Conservation (phyloP, 164 flowering plant species). For the Berberis vulgaris region DNA sequence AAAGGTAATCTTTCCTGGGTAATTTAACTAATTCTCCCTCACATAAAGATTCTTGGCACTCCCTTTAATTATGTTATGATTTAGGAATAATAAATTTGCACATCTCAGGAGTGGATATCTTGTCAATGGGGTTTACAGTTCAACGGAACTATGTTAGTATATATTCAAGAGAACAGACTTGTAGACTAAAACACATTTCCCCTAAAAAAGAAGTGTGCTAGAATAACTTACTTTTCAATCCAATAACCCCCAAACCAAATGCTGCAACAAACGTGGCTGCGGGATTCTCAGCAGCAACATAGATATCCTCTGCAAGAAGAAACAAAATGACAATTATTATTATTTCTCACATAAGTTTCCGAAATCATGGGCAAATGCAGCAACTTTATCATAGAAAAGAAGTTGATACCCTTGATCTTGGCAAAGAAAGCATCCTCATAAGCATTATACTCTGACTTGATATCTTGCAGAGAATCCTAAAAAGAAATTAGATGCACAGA, state of each 20-base stretch:
- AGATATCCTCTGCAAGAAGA: constrained; percentile 37
- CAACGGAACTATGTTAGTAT: no score
- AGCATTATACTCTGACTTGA: constrained; percentile 36
- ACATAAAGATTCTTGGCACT: no score
- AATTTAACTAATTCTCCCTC: no score
- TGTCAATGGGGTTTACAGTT: no score
- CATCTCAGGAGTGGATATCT: no score
- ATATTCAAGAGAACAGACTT: no score
- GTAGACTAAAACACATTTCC: no score
- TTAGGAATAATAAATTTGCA: no score
- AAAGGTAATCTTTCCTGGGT: no score
- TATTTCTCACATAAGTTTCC: background rate
- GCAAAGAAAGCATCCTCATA: constrained; percentile 56
- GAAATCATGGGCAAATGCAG: background rate
- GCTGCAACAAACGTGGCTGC: constrained; percentile 37
- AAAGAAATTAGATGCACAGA: background rate
- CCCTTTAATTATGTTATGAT: no score
- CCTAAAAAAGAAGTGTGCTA: background rate
- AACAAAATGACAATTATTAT: background rate
- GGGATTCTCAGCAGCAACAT: constrained; percentile 47
- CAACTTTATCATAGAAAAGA: background rate
- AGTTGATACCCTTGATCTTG: constrained; percentile 61
- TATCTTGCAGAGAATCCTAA: constrained; percentile 51
- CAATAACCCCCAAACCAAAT: constrained; percentile 48
- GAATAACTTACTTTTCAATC: constrained; percentile 43